phyloP scores from a whole-genome alignment of 495 filamentous ascomycete species.

The Penicillium parvum region DNA sequence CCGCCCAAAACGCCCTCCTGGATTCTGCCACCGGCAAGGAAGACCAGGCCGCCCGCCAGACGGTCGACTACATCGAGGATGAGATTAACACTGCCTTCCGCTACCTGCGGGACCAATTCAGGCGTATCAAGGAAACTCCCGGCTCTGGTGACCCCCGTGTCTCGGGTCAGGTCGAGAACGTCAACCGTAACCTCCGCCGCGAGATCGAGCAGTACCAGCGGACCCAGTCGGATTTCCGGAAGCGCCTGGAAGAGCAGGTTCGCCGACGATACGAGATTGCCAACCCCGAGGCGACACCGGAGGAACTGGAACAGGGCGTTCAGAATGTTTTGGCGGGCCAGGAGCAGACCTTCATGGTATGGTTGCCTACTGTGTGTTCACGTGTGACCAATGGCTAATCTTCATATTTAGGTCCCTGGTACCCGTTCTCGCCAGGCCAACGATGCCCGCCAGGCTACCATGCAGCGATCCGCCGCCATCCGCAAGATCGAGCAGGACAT shows the following conservation, averaged over 20 bases:
- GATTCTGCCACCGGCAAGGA: slow-evolving; percentile 45
- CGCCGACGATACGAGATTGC: slow-evolving; percentile 88
- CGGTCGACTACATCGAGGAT: slow-evolving; percentile 63
- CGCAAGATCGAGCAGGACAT: slow-evolving; percentile 87
- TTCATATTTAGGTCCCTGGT: slow-evolving; percentile 49
- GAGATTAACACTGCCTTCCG: slow-evolving; percentile 80
- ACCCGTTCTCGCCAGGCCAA: slow-evolving; percentile 77
- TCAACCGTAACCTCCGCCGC: slow-evolving; percentile 71
- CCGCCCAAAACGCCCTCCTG: slow-evolving; percentile 40
- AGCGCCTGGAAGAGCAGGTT: slow-evolving; percentile 74
- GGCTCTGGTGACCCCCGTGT: slow-evolving; percentile 67
- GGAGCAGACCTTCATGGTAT: slow-evolving; percentile 68
- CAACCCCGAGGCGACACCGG: slow-evolving; percentile 74
- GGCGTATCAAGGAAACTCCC: slow-evolving; percentile 72
- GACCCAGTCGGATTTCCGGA: slow-evolving; percentile 69
- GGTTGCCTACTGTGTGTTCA: slow-evolving; percentile 4
- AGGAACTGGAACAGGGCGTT: slow-evolving; percentile 72
- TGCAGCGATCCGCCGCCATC: slow-evolving; percentile 82
- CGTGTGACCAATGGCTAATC: background rate
- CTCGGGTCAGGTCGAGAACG: slow-evolving; percentile 68
- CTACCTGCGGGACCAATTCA: slow-evolving; percentile 66
- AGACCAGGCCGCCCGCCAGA: slow-evolving; percentile 38
- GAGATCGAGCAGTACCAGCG: slow-evolving; percentile 77
- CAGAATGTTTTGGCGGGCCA: slow-evolving; percentile 62
- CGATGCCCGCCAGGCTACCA: slow-evolving; percentile 67